Evolutionary conservation across 2,329 filamentous ascomycete genomes (phyloP).

Genomic region (Botrytis porri): DNA sequence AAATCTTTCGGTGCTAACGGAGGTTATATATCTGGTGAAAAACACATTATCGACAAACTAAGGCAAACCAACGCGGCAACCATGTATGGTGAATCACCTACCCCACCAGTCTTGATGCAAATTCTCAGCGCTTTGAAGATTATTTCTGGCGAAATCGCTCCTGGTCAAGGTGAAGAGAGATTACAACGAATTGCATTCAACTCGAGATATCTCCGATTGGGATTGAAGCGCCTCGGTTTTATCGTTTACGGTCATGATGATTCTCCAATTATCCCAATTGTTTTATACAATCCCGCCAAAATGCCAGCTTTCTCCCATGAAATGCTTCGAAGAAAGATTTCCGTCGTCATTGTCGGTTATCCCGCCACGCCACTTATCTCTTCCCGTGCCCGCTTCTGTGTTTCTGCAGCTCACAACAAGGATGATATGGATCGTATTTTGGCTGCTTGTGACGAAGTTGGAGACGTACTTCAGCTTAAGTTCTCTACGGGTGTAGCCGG

Average conservation of each 20-base stretch:
- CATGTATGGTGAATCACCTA: constrained; percentile 81
- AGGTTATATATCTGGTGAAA: constrained; percentile 88
- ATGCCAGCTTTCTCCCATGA: constrained; percentile 98
- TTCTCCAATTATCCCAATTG: constrained; percentile 90
- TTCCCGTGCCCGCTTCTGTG: constrained; percentile 91
- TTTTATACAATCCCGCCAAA: constrained; percentile 98
- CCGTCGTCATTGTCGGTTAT: constrained; percentile 95
- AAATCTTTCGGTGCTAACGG: constrained; percentile 99
- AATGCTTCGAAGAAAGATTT: constrained; percentile 97
- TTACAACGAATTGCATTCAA: constrained; percentile 97
- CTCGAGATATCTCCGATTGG: constrained; percentile 94
- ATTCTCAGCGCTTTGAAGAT: constrained; percentile 83
- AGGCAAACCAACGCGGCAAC: constrained; percentile 81
- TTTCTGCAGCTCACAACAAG: constrained; percentile 95
- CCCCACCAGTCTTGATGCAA: constrained; percentile 85
- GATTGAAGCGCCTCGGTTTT: constrained; percentile 92
- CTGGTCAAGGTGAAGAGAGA: constrained; percentile 92
- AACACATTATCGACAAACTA: constrained; percentile 89
- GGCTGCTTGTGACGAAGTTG: constrained; percentile 86
- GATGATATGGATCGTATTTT: constrained; percentile 92
- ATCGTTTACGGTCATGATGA: constrained; percentile 98
- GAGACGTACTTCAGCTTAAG: constrained; percentile 89
- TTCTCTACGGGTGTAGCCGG: constrained; percentile 96
- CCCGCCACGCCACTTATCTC: constrained; percentile 94
- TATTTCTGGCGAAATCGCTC: constrained; percentile 82